Conservation (phyloP, 106 monocot genomes). For the Agapanthus africanus region DNA sequence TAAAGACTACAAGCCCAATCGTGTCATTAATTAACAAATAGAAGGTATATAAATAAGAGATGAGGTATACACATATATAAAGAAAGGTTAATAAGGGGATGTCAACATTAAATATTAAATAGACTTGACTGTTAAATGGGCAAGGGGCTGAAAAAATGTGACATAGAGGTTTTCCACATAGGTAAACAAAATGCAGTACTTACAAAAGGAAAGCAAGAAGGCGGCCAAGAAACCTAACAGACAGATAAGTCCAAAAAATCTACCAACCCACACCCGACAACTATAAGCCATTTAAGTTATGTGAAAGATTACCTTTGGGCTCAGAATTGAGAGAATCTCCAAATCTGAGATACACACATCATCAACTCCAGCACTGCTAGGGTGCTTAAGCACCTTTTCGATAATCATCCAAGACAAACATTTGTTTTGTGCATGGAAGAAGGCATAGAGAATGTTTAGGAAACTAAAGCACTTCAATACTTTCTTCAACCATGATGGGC, state of each 20-base stretch:
- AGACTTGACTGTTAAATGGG: too few relatives aligned
- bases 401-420: slow-evolving; percentile 37
- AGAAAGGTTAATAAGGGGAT: too few relatives aligned
- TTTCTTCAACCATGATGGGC: slow-evolving; percentile 71
- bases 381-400: slow-evolving; percentile 32
- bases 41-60: neutral
- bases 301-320: slow-evolving; percentile 47
- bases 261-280: neutral
- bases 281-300: neutral
- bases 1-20: neutral
- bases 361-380: slow-evolving; percentile 28
- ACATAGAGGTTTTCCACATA: too few relatives aligned
- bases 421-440: slow-evolving; percentile 37
- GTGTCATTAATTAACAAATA: neutral
- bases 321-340: slow-evolving; percentile 50
- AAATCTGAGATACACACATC: slow-evolving; percentile 38
- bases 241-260: neutral
- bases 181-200: neutral
- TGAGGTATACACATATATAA: neutral
- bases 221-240: neutral
- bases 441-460: slow-evolving; percentile 54
- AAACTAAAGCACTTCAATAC: slow-evolving; percentile 61
- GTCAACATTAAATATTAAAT: too few relatives aligned
- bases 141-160: too few relatives aligned
- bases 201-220: neutral